Evolutionary conservation across 2,329 filamentous ascomycete genomes (phyloP), one percentile per base, ranked within the genome.

Genomic region (Hymenoscyphus infarciens): DNA sequence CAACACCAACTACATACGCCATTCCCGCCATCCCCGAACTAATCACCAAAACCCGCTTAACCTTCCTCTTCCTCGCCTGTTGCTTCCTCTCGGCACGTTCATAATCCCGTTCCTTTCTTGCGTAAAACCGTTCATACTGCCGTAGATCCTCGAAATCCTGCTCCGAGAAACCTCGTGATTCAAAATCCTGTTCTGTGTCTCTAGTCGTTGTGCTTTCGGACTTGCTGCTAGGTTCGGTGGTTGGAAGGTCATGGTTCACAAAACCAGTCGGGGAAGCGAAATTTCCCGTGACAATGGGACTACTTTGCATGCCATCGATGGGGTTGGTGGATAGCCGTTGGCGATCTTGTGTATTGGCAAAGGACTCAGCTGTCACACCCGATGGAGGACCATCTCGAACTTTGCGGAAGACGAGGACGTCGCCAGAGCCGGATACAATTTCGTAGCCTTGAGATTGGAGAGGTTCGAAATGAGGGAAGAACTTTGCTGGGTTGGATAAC

Each of bases 401-500:
- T 74, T 88, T 87, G 66, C 85, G 85, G 70, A 90, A 88, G 3
- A 91, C 81, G 29, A 91, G 78, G 4, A 89, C 78, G 66, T 90
- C 82, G 5, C 82, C 82, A 56, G 79, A 79, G 1, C 86, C 87
- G 1, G 87, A 85, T 1, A 87, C 81, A 45, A 90, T 85, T 68
- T 89, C 87, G 65, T 86, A 91, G 0, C 87, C 88, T 61, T 87
- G 79, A 0, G 78, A 76, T 64, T 86, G 80, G 1, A 90, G 78
- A 1, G 79, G 74, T 3, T 78, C 77, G 62, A 91, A 86, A 67
- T 89, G 80, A 3, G 86, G 81, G 13, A 90, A 79, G 74, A 90
- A 91, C 66, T 85, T 84, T 57, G 82, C 79, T 0, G 87, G 86
- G 64, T 87, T 82, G 0, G 84, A 82, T 19, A 91, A 78, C 7